Conservation (phyloP, 169 alveolate species). For the Plasmodium billcollinsi region DNA sequence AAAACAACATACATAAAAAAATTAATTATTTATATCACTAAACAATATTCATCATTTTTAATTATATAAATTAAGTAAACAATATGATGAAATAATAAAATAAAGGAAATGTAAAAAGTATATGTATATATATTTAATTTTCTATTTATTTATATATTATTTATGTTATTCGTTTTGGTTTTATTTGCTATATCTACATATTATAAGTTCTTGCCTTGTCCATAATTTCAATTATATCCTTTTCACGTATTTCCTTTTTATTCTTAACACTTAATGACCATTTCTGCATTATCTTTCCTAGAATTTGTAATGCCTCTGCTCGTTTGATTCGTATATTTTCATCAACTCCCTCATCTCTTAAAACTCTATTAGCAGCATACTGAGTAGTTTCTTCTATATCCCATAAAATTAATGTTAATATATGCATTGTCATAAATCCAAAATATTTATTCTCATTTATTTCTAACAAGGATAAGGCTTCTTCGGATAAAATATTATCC, state of each 20-base stretch:
- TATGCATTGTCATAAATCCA: slow-evolving; percentile 52
- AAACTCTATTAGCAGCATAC: slow-evolving; percentile 79
- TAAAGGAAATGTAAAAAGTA: too few species aligned
- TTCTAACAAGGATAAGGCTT: slow-evolving; percentile 34
- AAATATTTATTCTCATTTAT: slow-evolving; percentile 46
- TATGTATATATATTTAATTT: too few species aligned
- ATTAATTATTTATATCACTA: too few species aligned
- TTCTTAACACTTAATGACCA: slow-evolving; percentile 65
- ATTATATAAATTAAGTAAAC: too few species aligned
- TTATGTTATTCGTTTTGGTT: too few species aligned
- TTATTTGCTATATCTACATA: too few species aligned
- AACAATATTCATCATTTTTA: too few species aligned
- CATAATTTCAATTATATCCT: slow-evolving; percentile 69
- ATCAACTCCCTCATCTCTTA: slow-evolving; percentile 78
- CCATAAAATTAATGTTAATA: slow-evolving; percentile 78
- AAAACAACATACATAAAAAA: too few species aligned
- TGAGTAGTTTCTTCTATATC: slow-evolving; percentile 83
- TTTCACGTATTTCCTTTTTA: slow-evolving; percentile 18
- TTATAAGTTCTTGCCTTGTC: slow-evolving; percentile 37
- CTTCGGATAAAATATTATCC: slow-evolving; percentile 1
- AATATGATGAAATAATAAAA: too few species aligned
- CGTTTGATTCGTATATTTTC: slow-evolving; percentile 79
- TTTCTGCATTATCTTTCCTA: slow-evolving; percentile 82
- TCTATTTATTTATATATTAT: too few species aligned
- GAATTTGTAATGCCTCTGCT: slow-evolving; percentile 73